Percentiles rank a stretch among this genome's conserved stretches.
These are phyloP conservation scores for Dendryphion nanum DNA, from an alignment of 2,329 filamentous ascomycete genomes.

Conservation along the genomic window DNA sequence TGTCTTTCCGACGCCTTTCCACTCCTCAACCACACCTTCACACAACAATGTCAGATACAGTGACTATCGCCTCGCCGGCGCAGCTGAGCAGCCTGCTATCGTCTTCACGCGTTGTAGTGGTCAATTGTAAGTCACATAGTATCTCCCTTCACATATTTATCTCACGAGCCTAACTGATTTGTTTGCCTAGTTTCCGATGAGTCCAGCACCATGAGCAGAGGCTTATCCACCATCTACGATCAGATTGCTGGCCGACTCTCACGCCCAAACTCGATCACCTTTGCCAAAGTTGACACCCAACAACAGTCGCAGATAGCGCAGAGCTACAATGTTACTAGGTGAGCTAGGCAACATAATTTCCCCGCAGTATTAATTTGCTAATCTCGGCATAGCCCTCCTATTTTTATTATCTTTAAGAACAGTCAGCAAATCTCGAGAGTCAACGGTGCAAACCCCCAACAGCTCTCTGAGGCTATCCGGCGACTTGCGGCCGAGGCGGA, in stretches of 20 bases:
- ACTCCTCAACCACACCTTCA: too few relatives aligned
- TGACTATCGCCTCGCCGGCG: slow-evolving; percentile 43
- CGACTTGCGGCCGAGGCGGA: slow-evolving; percentile 67
- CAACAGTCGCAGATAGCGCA: slow-evolving; percentile 69
- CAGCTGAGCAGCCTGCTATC: slow-evolving; percentile 60
- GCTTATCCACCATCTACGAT: slow-evolving; percentile 81
- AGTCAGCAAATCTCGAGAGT: slow-evolving; percentile 67
- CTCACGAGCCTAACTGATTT: slow-evolving; percentile 8
- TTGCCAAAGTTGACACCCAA: slow-evolving; percentile 85
- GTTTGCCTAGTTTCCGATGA: slow-evolving; percentile 72
- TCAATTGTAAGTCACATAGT: slow-evolving; percentile 69
- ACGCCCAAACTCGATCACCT: slow-evolving; percentile 70
- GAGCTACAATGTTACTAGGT: slow-evolving; percentile 70
- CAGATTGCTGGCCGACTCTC: slow-evolving; percentile 70
- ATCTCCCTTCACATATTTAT: slow-evolving; percentile 3
- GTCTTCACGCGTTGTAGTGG: slow-evolving; percentile 75
- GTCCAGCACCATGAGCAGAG: slow-evolving; percentile 81
- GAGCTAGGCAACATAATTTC: too few relatives aligned
- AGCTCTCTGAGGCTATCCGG: slow-evolving; percentile 69
- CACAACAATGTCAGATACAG: slow-evolving; percentile 42
- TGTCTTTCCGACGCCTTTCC: too few relatives aligned
- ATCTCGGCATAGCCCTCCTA: slow-evolving; percentile 64
- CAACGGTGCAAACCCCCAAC: slow-evolving; percentile 69
- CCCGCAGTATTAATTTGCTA: too few relatives aligned
- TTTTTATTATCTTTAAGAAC: slow-evolving; percentile 79